Base-by-base conservation (phyloP, 257 asterid species). In the Verbascum thapsus region DNA sequence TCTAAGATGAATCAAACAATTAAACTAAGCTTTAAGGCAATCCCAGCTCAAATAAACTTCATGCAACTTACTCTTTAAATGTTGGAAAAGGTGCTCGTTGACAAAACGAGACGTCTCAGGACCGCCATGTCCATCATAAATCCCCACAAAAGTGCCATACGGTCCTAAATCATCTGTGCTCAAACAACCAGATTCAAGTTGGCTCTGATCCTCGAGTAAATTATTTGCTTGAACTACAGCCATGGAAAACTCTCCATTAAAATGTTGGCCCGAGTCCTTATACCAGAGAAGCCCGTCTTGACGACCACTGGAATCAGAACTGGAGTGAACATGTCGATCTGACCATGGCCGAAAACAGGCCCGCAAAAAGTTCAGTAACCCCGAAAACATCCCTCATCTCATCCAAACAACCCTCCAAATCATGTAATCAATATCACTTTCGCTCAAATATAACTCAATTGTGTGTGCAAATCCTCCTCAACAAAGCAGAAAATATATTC, bases 101-200 rank as follows among this genome's bases (percentile, higher is more conserved):
- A 87, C 78, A 61, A 81, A 89, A 43, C 97, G 78, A 35, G 97
- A 84, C 50, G 94, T 75, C 67, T 87, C 91, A 2, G 94, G 95
- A 30, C 97, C 97, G 23, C 97, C 95, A 69, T 89, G 97, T 20
- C 97, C 97, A 62, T 89, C 97, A 62, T 87, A 87, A 67, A 89
- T 75, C 69, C 97, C 97, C 54, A 89, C 91, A 72, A 89, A 87
- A 8, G 95, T n/a, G n/a, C n/a, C n/a, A n/a, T n/a, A n/a, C n/a
- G n/a, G n/a, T n/a, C n/a, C n/a, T n/a, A n/a, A n/a, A 44, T 82
- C 88, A 61, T 66, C 72, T 22, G 66, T 53, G 72, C 88, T 79
- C 58, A 82, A 68, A 63, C 68, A 74, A 61, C 95, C 97, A 15
- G 97, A 89, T 71, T 89, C 97, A 13, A 89, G 86, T 71, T 84